Percentiles rank a stretch among this genome's conserved stretches.
These are phyloP conservation scores for Hyaloraphidium curvatum DNA, from an alignment of 192 early-diverging fungal species.

Conservation along the genomic window DNA sequence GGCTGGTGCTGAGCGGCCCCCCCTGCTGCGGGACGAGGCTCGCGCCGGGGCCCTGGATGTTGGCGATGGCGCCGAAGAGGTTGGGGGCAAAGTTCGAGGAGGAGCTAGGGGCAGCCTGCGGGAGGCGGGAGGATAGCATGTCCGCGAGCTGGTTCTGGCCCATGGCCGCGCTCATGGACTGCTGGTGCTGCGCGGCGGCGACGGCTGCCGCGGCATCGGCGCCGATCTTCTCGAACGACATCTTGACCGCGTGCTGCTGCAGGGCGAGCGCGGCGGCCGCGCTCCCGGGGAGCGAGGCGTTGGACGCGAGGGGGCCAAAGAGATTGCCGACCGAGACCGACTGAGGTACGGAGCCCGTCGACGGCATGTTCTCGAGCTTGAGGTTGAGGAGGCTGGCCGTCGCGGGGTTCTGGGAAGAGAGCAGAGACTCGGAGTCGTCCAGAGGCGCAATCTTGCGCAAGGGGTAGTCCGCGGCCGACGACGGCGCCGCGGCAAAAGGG, in stretches of 20 bases:
- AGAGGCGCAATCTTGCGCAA: not conserved
- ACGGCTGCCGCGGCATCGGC: not conserved
- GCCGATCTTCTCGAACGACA: not conserved
- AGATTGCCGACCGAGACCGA: too few species aligned
- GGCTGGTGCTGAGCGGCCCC: too few species aligned
- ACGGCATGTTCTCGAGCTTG: not conserved
- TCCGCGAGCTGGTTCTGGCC: too few species aligned
- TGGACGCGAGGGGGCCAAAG: too few species aligned
- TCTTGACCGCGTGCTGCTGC: not conserved
- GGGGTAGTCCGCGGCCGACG: not conserved
- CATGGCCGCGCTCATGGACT: too few species aligned
- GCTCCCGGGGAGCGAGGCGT: too few species aligned
- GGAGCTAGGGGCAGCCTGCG: not conserved
- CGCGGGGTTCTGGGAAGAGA: not conserved
- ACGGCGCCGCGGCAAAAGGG: not conserved
- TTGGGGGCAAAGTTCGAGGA: too few species aligned
- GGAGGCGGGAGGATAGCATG: not conserved
- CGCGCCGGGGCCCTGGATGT: too few species aligned
- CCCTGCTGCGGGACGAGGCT: too few species aligned
- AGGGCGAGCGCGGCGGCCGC: not conserved
- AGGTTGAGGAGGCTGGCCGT: not conserved
- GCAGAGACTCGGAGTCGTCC: not conserved
- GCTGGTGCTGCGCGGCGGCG: not conserved
- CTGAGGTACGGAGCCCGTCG: not conserved
- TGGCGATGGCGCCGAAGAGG: too few species aligned